These are phyloP conservation scores for Cymbopogon flexuosus DNA, from an alignment of 202 grass and related monocot genomes.

Conservation along the genomic window DNA sequence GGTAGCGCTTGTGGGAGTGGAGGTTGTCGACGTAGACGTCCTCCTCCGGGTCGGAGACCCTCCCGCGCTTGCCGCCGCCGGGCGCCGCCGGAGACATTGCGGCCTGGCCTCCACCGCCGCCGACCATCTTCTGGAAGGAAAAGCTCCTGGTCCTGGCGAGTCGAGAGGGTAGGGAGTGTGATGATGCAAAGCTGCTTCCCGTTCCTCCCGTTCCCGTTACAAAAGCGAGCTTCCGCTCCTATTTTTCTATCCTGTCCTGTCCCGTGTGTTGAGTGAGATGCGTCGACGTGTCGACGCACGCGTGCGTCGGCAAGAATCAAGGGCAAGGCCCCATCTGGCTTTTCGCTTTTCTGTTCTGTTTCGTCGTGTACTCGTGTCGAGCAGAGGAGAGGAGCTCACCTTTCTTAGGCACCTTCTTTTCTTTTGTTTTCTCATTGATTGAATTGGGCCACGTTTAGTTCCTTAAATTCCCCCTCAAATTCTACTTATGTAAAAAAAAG, in stretches of 20 bases:
- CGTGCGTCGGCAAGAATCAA: not conserved
- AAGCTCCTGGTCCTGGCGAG: too few species aligned
- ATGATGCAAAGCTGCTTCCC: too few species aligned
- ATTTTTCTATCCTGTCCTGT: not conserved
- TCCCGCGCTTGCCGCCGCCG: slow-evolving; percentile 50
- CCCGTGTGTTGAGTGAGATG: too few species aligned
- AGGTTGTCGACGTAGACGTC: slow-evolving; percentile 76
- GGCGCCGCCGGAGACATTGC: slow-evolving; percentile 1
- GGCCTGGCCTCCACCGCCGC: not conserved
- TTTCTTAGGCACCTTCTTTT: not conserved
- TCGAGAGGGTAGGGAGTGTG: too few species aligned
- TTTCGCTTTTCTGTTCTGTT: not conserved
- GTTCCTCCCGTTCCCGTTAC: too few species aligned
- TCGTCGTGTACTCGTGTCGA: not conserved
- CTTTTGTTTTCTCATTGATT: too few species aligned
- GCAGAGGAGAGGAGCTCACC: not conserved
- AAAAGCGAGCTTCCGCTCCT: not conserved
- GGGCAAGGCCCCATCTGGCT: too few species aligned
- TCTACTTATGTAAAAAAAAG: too few species aligned
- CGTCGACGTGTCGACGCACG: not conserved
- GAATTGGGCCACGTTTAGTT: too few species aligned
- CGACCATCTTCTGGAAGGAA: not conserved
- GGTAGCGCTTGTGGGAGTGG: slow-evolving; percentile 68
- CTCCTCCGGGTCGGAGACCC: slow-evolving; percentile 47
- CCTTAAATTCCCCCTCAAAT: too few species aligned